Evolutionary conservation across 805 yeast species (phyloP).

Genomic region (Candida coquimbonensis): DNA sequence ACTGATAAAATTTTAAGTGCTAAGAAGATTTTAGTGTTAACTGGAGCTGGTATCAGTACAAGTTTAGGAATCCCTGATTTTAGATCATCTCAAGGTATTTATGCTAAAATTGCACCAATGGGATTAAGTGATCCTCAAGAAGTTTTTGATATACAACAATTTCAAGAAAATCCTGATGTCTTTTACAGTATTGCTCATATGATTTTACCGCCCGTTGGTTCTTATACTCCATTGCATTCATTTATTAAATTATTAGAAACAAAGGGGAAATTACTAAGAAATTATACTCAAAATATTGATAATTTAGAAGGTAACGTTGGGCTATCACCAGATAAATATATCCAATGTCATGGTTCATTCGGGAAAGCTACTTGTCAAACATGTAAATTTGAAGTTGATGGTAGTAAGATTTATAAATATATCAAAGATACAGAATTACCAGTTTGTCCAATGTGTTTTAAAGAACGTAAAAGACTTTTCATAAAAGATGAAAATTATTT

Average conservation of each 20-base stretch:
- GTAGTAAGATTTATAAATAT: constrained; percentile 53
- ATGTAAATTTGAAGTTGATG: constrained; percentile 61
- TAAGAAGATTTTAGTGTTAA: constrained; percentile 58
- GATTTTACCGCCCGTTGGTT: constrained; percentile 66
- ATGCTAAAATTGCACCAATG: constrained; percentile 56
- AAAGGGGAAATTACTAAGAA: constrained; percentile 68
- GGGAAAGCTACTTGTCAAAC: constrained; percentile 81
- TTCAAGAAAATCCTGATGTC: constrained; percentile 67
- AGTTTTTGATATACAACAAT: constrained; percentile 70
- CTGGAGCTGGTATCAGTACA: constrained; percentile 94
- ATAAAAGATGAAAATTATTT: constrained; percentile 21
- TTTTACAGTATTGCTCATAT: constrained; percentile 84
- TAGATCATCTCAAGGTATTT: constrained; percentile 82
- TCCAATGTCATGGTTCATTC: constrained; percentile 92
- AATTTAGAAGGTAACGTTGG: constrained; percentile 82
- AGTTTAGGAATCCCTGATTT: constrained; percentile 89
- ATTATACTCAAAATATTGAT: constrained; percentile 89
- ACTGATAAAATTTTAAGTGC: constrained; percentile 47
- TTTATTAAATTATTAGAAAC: constrained; percentile 71
- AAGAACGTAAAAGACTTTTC: constrained; percentile 31
- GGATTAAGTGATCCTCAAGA: constrained; percentile 86
- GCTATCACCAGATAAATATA: constrained; percentile 52
- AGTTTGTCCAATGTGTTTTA: constrained; percentile 59
- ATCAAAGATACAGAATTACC: constrained; percentile 59
- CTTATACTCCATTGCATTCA: constrained; percentile 72